Evolutionary conservation across 306 rosid genomes (phyloP).

Genomic region (Quercus mongolica): DNA sequence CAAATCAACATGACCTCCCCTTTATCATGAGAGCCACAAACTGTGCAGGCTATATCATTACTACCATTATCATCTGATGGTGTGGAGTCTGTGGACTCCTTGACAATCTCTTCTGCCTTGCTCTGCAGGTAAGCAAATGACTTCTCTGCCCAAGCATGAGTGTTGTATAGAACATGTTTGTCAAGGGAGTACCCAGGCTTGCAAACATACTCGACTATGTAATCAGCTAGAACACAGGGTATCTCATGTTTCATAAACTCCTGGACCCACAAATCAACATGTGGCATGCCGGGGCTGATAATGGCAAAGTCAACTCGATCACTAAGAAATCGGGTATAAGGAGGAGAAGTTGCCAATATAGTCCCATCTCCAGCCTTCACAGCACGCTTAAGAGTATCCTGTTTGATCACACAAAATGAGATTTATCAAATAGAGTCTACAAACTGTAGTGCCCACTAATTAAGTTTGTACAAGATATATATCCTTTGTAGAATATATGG

Average conservation of each 20-base stretch:
- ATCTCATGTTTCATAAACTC: slow-evolving; percentile 81
- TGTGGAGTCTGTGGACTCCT: slow-evolving; percentile 17
- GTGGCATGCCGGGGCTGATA: slow-evolving; percentile 78
- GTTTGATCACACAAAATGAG: slow-evolving; percentile 15
- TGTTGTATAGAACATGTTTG: slow-evolving; percentile 64
- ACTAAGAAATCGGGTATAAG: slow-evolving; percentile 70
- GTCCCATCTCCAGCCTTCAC: slow-evolving; percentile 91
- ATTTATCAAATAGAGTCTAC: not conserved
- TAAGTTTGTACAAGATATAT: not conserved
- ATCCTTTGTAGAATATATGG: slow-evolving; percentile 4
- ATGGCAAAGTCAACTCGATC: slow-evolving; percentile 69
- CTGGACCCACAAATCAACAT: slow-evolving; percentile 82
- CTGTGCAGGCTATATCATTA: slow-evolving; percentile 53
- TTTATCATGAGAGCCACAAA: slow-evolving; percentile 68
- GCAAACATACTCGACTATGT: slow-evolving; percentile 92
- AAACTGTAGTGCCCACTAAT: not conserved
- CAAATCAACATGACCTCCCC: slow-evolving; percentile 90
- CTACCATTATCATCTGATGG: slow-evolving; percentile 21
- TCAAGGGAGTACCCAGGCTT: slow-evolving; percentile 80
- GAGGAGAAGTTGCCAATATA: slow-evolving; percentile 89
- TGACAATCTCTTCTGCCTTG: slow-evolving; percentile 57
- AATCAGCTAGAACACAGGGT: slow-evolving; percentile 86
- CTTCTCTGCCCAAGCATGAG: slow-evolving; percentile 69
- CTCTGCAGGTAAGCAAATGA: slow-evolving; percentile 53
- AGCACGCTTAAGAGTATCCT: slow-evolving; percentile 93